A percentile compares a stretch with the other conserved stretches of the same genome.
These are phyloP conservation scores for Podaxis sp. DNA, from an alignment of 768 basidiomycete genomes.

Conservation along the genomic window DNA sequence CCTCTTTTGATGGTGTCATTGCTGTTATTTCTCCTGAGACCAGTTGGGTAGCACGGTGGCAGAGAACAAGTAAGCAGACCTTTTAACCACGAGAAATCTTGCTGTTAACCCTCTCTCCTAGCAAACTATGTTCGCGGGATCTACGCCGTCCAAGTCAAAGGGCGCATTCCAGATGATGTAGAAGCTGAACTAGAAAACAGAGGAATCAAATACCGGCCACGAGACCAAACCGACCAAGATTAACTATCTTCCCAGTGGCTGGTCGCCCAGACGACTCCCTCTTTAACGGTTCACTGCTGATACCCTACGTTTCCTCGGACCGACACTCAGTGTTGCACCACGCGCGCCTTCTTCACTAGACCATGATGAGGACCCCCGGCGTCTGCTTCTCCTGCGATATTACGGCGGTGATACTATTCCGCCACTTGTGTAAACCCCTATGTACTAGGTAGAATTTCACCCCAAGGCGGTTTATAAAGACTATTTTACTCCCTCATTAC, in stretches of 20 bases:
- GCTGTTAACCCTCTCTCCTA: conserved; percentile 11
- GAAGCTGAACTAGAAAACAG: conserved; percentile 76
- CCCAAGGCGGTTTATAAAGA: no score
- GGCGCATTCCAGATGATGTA: conserved; percentile 82
- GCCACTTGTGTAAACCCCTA: not conserved
- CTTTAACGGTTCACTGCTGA: no score
- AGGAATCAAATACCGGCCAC: conserved; percentile 81
- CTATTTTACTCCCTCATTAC: no score
- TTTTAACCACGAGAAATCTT: conserved; percentile 3
- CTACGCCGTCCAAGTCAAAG: conserved; percentile 90
- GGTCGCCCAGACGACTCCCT: no score
- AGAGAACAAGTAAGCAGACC: conserved; percentile 74
- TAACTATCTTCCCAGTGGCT: conserved; percentile 27
- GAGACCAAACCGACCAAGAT: conserved; percentile 79
- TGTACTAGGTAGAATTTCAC: not conserved
- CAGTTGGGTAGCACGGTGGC: conserved; percentile 98
- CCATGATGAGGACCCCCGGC: no score
- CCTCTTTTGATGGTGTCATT: conserved; percentile 91
- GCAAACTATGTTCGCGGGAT: conserved; percentile 90
- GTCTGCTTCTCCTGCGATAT: not conserved
- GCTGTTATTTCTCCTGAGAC: conserved; percentile 81
- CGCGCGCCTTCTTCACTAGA: no score
- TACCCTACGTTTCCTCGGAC: not conserved
- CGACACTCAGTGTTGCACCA: not conserved
- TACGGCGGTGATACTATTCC: not conserved